A percentile compares a stretch with the other conserved stretches of the same genome.
Conservation (phyloP, 176 grass and related monocot genomes). For the Triticum aestivum region DNA sequence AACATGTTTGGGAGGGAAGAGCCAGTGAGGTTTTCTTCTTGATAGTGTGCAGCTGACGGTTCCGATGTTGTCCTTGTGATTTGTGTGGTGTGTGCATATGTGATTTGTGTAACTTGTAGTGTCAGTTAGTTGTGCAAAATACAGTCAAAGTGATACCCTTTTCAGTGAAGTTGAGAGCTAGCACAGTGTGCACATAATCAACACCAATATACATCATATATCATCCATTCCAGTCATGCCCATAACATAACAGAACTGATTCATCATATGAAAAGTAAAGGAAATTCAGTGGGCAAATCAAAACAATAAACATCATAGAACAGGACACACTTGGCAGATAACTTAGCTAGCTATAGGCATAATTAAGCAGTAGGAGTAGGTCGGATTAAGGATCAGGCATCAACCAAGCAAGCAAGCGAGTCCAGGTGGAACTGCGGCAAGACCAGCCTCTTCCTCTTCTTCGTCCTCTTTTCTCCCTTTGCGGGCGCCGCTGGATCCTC, state of each 20-base stretch:
- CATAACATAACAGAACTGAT: too few relatives aligned
- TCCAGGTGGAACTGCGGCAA: background rate
- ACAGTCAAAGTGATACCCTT: background rate
- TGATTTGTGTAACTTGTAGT: background rate
- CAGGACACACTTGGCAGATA: too few relatives aligned
- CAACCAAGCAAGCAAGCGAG: background rate
- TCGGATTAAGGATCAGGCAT: background rate
- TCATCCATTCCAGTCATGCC: too few relatives aligned
- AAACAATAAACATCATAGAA: too few relatives aligned
- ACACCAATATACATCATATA: too few relatives aligned
- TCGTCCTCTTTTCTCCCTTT: background rate
- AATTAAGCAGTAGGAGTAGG: too few relatives aligned
- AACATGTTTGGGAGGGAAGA: background rate
- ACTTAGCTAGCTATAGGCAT: too few relatives aligned
- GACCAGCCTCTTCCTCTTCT: background rate
- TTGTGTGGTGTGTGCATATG: constrained; percentile 9
- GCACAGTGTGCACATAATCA: background rate
- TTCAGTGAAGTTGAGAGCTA: constrained; percentile 4
- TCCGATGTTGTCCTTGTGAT: background rate
- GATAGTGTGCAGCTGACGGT: background rate
- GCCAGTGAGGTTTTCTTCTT: background rate
- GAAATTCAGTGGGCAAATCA: too few relatives aligned
- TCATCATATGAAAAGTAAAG: too few relatives aligned
- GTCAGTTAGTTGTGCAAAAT: background rate
- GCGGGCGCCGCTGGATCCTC: background rate